Evolutionary conservation across 2,329 filamentous ascomycete genomes (phyloP).

Genomic region (Ceratocystis colombiana): DNA sequence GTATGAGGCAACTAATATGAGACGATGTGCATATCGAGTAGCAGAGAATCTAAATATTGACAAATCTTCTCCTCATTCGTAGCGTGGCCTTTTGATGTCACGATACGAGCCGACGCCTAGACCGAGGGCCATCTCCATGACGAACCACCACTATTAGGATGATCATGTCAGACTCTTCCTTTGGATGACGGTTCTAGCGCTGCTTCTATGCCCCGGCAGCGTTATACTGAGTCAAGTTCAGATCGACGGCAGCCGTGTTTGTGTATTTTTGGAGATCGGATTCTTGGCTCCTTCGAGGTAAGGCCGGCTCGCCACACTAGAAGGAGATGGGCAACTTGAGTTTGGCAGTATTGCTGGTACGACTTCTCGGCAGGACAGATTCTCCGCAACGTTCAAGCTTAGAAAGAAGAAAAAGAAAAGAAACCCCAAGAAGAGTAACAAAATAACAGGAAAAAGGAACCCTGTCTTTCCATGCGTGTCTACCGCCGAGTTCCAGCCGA

Average conservation of each 20-base stretch:
- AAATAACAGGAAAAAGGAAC: background rate
- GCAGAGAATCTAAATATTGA: background rate
- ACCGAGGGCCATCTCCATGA: background rate
- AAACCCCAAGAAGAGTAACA: background rate
- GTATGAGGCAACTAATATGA: background rate
- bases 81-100: background rate
- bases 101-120: background rate
- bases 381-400: no score
- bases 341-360: no score
- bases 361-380: no score
- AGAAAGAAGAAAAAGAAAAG: background rate
- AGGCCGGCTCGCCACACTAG: background rate
- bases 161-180: no score
- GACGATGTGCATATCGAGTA: background rate
- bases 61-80: background rate
- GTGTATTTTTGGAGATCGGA: background rate
- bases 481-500: slow-evolving; percentile 9
- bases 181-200: background rate
- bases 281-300: slow-evolving; percentile 1
- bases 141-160: no score
- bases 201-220: background rate
- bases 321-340: no score
- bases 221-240: background rate
- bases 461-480: background rate
- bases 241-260: background rate